These are phyloP conservation scores for Peziza echinospora DNA, from an alignment of 495 filamentous ascomycete species.

Conservation along the genomic window DNA sequence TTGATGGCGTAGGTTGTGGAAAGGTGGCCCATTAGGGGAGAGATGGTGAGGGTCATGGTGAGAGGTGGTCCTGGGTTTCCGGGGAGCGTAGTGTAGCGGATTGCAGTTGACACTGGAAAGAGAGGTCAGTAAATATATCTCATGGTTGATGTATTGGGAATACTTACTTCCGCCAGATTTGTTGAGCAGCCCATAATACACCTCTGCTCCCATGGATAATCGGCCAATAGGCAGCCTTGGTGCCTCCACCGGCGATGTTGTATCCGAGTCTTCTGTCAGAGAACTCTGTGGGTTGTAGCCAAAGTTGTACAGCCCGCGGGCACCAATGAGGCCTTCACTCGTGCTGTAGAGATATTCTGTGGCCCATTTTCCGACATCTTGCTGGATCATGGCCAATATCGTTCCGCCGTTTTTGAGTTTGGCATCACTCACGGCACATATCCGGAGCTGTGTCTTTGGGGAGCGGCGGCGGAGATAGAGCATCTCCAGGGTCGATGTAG, in stretches of 20 bases:
- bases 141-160: slow-evolving; percentile 7
- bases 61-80: slow-evolving; percentile 64
- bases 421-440: slow-evolving; percentile 62
- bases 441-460: slow-evolving; percentile 53
- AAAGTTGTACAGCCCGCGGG: slow-evolving; percentile 85
- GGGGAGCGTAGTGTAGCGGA: slow-evolving; percentile 82
- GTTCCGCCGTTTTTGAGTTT: slow-evolving; percentile 54
- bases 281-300: slow-evolving; percentile 35
- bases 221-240: slow-evolving; percentile 34
- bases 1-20: slow-evolving; percentile 76
- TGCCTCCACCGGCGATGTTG: slow-evolving; percentile 17
- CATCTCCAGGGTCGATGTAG: slow-evolving; percentile 63
- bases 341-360: slow-evolving; percentile 83
- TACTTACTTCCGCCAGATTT: slow-evolving; percentile 56
- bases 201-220: slow-evolving; percentile 69
- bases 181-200: slow-evolving; percentile 84
- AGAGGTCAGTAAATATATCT: neutral
- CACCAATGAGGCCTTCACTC: slow-evolving; percentile 69
- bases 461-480: slow-evolving; percentile 65
- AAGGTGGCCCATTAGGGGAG: slow-evolving; percentile 80
- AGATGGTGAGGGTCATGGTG: slow-evolving; percentile 76
- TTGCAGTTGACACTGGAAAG: slow-evolving; percentile 37
- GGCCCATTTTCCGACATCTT: slow-evolving; percentile 71
- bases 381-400: slow-evolving; percentile 57
- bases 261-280: neutral